Evolutionary conservation across 345 rosid genomes (phyloP).

Genomic region (Moringa oleifera): DNA sequence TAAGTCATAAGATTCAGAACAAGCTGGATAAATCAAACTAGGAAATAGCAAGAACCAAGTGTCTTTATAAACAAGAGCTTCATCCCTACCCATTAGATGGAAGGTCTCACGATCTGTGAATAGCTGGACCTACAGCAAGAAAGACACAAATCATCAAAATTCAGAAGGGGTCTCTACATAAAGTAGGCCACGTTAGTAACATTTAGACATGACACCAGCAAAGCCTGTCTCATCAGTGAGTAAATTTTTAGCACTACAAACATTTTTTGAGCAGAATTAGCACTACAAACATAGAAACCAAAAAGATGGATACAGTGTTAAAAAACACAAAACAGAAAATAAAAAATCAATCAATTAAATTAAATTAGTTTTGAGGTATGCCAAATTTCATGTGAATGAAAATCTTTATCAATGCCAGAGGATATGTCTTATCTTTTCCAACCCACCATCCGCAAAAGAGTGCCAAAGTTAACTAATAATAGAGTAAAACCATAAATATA

Average conservation of each 20-base stretch:
- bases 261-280: too few relatives aligned
- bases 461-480: not conserved
- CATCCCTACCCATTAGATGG: slow-evolving; percentile 61
- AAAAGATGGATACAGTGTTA: too few relatives aligned
- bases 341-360: too few relatives aligned
- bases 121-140: slow-evolving; percentile 57
- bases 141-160: slow-evolving; percentile 16
- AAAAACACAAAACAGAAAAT: not conserved
- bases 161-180: too few relatives aligned
- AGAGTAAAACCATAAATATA: too few relatives aligned
- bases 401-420: not conserved
- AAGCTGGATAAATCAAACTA: not conserved
- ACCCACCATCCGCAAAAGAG: not conserved
- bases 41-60: not conserved
- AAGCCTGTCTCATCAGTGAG: not conserved
- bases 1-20: not conserved
- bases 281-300: too few relatives aligned
- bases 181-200: too few relatives aligned
- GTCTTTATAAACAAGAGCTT: not conserved
- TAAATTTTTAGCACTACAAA: not conserved
- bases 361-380: not conserved
- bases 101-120: slow-evolving; percentile 70
- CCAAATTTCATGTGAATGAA: not conserved
- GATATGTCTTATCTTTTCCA: too few relatives aligned
- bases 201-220: not conserved